Evolutionary conservation across 1,139 yeast genomes (phyloP).

Genomic region (Hemisphaericaspora subhashii): DNA sequence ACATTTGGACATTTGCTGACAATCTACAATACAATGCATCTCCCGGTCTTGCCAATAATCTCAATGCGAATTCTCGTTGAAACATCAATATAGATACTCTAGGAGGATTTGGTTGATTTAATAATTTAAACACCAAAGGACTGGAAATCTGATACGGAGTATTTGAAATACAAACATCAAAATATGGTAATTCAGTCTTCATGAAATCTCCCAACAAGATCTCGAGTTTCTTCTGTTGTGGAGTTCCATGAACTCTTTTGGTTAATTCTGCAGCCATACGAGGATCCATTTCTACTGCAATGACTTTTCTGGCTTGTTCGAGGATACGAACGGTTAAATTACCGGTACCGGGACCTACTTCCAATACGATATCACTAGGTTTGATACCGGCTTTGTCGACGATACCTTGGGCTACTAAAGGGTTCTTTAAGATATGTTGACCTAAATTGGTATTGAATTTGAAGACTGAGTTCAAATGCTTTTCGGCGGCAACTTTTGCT

Average conservation of each 20-base stretch:
- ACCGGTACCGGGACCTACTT: slow-evolving; percentile 99
- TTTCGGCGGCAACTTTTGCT: slow-evolving; percentile 60
- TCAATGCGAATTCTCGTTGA: slow-evolving; percentile 93
- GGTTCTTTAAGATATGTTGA: slow-evolving; percentile 95
- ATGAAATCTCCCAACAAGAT: slow-evolving; percentile 93
- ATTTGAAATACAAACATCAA: slow-evolving; percentile 93
- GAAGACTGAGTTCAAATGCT: slow-evolving; percentile 79
- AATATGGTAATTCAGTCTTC: slow-evolving; percentile 92
- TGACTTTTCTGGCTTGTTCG: slow-evolving; percentile 87
- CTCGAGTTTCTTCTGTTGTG: slow-evolving; percentile 86
- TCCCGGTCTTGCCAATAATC: slow-evolving; percentile 93
- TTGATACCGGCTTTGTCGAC: slow-evolving; percentile 93
- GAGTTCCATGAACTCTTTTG: slow-evolving; percentile 95
- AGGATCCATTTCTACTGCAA: slow-evolving; percentile 98
- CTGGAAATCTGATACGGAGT: slow-evolving; percentile 98
- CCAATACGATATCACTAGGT: slow-evolving; percentile 90
- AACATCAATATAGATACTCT: slow-evolving; percentile 95
- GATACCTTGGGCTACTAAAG: slow-evolving; percentile 95
- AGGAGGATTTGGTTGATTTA: slow-evolving; percentile 92
- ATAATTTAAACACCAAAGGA: slow-evolving; percentile 88
- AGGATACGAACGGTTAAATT: slow-evolving; percentile 89
- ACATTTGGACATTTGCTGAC: slow-evolving; percentile 97
- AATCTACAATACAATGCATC: slow-evolving; percentile 88
- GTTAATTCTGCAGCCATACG: slow-evolving; percentile 99
- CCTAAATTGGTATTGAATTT: slow-evolving; percentile 96